Evolutionary conservation across 257 asterid genomes (phyloP), one percentile per base, ranked within the genome.

Genomic region (Perilla frutescens): DNA sequence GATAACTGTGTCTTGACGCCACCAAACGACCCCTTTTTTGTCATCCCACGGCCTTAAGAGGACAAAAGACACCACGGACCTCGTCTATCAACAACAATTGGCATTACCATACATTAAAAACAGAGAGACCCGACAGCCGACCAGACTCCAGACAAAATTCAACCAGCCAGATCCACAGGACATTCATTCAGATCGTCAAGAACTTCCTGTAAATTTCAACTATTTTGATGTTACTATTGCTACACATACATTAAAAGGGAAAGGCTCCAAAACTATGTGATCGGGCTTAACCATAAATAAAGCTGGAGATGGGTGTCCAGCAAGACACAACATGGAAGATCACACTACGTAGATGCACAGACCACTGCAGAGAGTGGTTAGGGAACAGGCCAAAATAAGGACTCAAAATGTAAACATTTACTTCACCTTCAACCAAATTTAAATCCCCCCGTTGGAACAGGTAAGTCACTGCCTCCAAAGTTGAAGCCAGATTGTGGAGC

Each of bases 371-470:
- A 48, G 50, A 36, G 31, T 3, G 68, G 29, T 60, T 14, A 71
- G 9, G 36, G 10, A 10, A 55, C 13, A 56, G 2, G 32, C 73
- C 47, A 60, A 73, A 15, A 68, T 29, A 11, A 41, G 57, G 70
- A 74, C 54, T 47, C 49, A 34, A 65, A 55, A 12, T 32, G 57
- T 37, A 12, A 49, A 40, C 34, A 60, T 61, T 53, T 44, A 8
- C 9, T 51, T 64, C 66, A 86, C 85, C 85, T 85, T 89, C 78
- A 90, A 79, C 85, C 60, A 44, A 91, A 91, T 70, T 87, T 84
- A 79, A 91, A 91, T 54, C 97, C 96, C 47, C 92, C 96, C 0
- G 96, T 56, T 76, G 96, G 96, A 72, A 83, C 87, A 36, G 91
- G 70, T 65, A 75, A 71, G 37, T 84, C 86, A 5, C 86, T 85